Evolutionary conservation across 192 early-diverging fungal genomes (phyloP), one percentile per base, ranked within the genome.

Genomic region (Mortierella hygrophila): DNA sequence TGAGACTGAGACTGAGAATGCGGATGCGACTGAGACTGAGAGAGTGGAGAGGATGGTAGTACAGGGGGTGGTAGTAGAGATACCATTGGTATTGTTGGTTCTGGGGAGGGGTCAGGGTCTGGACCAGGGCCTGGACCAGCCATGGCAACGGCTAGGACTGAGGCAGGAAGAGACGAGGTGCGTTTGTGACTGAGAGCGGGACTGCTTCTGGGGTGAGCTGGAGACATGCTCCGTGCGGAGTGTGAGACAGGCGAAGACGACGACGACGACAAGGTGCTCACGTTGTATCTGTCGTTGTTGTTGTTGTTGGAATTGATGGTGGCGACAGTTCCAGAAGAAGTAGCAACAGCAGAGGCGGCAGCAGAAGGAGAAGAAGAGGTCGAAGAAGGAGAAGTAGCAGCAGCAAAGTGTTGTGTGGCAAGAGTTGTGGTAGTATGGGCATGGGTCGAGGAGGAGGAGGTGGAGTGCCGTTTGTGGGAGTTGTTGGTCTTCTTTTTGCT

Each of bases 131-230:
- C 52, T 44, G 80, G 29, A 41, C 65, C 37, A 29, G 65, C 23
- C 44, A 47, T 73, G 16, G 46, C 13, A 15, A 18, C 29, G 16
- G 60, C 29, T 7, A 65, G 29, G 60, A 65, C 72, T 68, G 81
- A 77, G 46, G 77, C 47, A 52, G 83, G 83, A 46, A 85, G 55
- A 13, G 83, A 85, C 15, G 78, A 52, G 15, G 83, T 77, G 5
- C 83, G 68, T 40, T 73, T 85, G 83, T 79, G 83, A 85, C 68
- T 73, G 74, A 75, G 37, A 26, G 60, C 49, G 15, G 46, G 70
- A 69, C 49, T 77, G 74, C 60, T 63, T 75, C 82, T 76, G 71
- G 70, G 70, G 70, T 42, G 18, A 35, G 23, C 70, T 71, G 37
- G 70, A 35, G 70, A 71, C 70, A 71, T 65, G 60, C 60, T 32